Conservation (phyloP, 192 early-diverging fungal genomes). For the Chytriomyces hyalinus region DNA sequence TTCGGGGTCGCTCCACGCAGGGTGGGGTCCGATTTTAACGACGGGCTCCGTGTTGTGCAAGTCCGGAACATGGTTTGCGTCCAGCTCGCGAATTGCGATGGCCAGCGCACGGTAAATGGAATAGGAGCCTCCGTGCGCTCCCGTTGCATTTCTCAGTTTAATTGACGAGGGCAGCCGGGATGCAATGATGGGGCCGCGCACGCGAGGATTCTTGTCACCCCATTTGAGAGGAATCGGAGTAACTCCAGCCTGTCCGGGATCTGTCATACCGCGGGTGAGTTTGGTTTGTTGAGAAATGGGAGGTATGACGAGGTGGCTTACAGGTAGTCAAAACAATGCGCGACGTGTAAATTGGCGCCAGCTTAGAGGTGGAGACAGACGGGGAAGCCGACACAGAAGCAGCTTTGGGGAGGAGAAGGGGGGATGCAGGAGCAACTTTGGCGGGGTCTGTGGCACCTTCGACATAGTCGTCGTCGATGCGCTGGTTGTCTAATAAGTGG, state of each 20-base stretch:
- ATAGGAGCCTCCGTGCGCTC: conserved; percentile 91
- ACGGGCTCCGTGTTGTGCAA: conserved; percentile 87
- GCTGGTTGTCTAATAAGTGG: background rate
- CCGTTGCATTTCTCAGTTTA: conserved; percentile 90
- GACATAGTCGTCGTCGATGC: conserved; percentile 31
- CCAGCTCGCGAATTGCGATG: conserved; percentile 86
- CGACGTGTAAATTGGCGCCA: conserved; percentile 51
- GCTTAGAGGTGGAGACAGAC: background rate
- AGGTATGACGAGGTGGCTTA: background rate
- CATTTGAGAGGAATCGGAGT: conserved; percentile 78
- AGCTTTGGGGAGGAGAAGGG: conserved; percentile 1
- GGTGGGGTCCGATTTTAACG: conserved; percentile 76
- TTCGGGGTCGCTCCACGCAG: conserved; percentile 78
- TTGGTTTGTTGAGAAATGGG: background rate
- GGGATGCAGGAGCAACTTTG: background rate
- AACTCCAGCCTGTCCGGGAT: conserved; percentile 70
- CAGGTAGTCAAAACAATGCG: conserved; percentile 74
- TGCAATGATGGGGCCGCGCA: conserved; percentile 85
- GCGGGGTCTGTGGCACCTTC: conserved; percentile 33
- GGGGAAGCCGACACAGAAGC: background rate
- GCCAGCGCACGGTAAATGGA: conserved; percentile 90
- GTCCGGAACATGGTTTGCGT: conserved; percentile 84
- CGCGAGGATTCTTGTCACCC: conserved; percentile 69
- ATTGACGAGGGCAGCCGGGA: conserved; percentile 78
- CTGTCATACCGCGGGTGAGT: background rate